These are phyloP conservation scores for Boletus pseudopeckii DNA, from an alignment of 768 basidiomycete genomes.

Conservation along the genomic window DNA sequence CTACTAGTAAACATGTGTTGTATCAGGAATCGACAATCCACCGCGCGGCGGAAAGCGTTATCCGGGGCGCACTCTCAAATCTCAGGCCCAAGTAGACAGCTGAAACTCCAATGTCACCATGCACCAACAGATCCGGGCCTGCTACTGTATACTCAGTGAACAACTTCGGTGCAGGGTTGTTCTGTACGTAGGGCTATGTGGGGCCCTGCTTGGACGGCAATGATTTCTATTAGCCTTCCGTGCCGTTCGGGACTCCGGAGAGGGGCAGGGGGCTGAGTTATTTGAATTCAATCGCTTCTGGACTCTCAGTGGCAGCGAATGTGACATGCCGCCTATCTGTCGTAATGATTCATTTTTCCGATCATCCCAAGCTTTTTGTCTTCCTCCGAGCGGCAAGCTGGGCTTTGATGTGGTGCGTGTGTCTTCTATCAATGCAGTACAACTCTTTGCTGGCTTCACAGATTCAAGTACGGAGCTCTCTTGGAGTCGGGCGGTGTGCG, in stretches of 20 bases:
- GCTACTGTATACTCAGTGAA: too few species aligned
- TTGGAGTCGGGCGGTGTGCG: neutral
- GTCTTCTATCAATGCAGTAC: neutral
- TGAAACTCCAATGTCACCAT: too few species aligned
- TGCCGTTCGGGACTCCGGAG: neutral
- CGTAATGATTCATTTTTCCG: constrained; percentile 9
- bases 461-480: neutral
- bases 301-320: neutral
- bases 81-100: too few species aligned
- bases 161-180: neutral
- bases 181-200: too few species aligned
- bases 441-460: too few species aligned
- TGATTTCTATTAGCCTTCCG: neutral
- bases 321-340: neutral
- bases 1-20: too few species aligned
- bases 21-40: too few species aligned
- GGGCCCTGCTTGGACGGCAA: neutral
- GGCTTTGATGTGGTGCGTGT: neutral
- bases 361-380: neutral
- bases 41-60: too few species aligned
- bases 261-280: neutral
- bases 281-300: neutral
- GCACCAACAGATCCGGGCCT: too few species aligned
- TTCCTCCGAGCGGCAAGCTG: neutral
- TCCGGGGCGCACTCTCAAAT: too few species aligned